Evolutionary conservation across 2,329 filamentous ascomycete genomes (phyloP).

Genomic region (Chaetothyriales sp.): DNA sequence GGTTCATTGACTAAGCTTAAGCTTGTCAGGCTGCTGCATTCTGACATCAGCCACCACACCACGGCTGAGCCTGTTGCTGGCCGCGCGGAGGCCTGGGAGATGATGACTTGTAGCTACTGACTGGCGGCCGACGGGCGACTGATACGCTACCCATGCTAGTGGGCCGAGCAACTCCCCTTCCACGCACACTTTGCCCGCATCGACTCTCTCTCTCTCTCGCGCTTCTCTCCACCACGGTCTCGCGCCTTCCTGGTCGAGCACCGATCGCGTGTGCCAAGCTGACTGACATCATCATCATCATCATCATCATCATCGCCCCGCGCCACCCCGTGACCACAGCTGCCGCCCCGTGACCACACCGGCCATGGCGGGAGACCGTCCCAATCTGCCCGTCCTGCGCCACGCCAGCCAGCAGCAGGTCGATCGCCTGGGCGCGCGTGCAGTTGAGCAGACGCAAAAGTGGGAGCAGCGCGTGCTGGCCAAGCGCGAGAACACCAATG

Average conservation of each 20-base stretch:
- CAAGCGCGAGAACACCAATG: constrained; percentile 25
- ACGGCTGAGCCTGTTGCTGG: not conserved
- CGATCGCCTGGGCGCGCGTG: constrained; percentile 26
- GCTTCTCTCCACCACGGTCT: not conserved
- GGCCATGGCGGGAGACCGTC: constrained; percentile 3
- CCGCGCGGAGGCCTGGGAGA: not conserved
- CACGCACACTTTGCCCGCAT: not conserved
- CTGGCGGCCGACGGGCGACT: not conserved
- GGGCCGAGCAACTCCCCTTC: not conserved
- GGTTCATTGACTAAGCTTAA: not conserved
- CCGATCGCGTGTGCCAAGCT: not conserved
- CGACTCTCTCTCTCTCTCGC: not conserved
- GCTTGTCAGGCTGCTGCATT: not conserved
- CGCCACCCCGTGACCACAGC: not conserved
- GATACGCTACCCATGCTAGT: not conserved
- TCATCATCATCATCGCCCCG: no score
- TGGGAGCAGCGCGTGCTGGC: constrained; percentile 24
- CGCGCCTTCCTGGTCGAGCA: no score
- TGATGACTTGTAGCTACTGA: not conserved
- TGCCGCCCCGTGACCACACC: not conserved
- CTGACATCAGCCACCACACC: not conserved
- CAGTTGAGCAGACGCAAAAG: constrained; percentile 28
- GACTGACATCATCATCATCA: no score
- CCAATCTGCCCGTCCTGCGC: constrained; percentile 11
- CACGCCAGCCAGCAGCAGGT: constrained; percentile 14